A percentile compares a stretch with the other conserved stretches of the same genome.
These are phyloP conservation scores for Neofusicoccum sp. DNA, from an alignment of 2,329 filamentous ascomycete species.

Conservation along the genomic window DNA sequence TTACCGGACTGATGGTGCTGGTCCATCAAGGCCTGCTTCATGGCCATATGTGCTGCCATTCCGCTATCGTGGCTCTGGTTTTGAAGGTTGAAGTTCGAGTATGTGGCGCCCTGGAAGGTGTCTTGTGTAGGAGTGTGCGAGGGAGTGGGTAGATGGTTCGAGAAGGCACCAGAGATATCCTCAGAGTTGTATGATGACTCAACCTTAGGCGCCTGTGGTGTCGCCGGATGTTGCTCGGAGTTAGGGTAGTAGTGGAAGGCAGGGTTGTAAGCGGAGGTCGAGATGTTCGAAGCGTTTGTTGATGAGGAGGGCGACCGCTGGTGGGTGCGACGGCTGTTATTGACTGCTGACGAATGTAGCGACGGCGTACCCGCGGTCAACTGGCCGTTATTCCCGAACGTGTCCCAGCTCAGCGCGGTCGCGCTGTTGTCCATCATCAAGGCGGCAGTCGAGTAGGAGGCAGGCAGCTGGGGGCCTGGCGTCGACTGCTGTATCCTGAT, in stretches of 20 bases:
- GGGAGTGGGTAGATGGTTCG: slow-evolving; percentile 57
- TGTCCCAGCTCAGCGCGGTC: slow-evolving; percentile 33
- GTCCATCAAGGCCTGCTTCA: slow-evolving; percentile 59
- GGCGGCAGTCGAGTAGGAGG: slow-evolving; percentile 26
- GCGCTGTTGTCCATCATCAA: slow-evolving; percentile 31
- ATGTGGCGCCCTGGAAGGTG: slow-evolving; percentile 48
- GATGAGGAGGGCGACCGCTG: slow-evolving; percentile 41
- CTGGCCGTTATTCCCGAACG: slow-evolving; percentile 31
- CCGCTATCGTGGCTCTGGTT: slow-evolving; percentile 34
- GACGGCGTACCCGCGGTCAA: slow-evolving; percentile 13
- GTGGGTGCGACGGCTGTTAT: slow-evolving; percentile 25
- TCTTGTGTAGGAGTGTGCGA: slow-evolving; percentile 54
- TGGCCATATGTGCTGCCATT: slow-evolving; percentile 56
- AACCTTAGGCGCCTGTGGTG: slow-evolving; percentile 34
- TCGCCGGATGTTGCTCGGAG: slow-evolving; percentile 42
- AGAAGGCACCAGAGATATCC: slow-evolving; percentile 41
- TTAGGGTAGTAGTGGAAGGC: slow-evolving; percentile 43
- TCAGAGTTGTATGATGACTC: slow-evolving; percentile 31
- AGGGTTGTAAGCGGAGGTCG: slow-evolving; percentile 33
- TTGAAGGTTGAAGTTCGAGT: slow-evolving; percentile 40
- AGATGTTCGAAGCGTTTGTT: slow-evolving; percentile 37
- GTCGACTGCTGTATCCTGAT: slow-evolving; percentile 43
- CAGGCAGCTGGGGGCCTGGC: slow-evolving; percentile 34
- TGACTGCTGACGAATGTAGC: slow-evolving; percentile 1
- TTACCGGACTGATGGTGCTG: slow-evolving; percentile 38